Percentiles rank a stretch among this genome's conserved stretches.
phyloP scores from a whole-genome alignment of 306 rosid species.

The Cucurbita ficifolia region DNA sequence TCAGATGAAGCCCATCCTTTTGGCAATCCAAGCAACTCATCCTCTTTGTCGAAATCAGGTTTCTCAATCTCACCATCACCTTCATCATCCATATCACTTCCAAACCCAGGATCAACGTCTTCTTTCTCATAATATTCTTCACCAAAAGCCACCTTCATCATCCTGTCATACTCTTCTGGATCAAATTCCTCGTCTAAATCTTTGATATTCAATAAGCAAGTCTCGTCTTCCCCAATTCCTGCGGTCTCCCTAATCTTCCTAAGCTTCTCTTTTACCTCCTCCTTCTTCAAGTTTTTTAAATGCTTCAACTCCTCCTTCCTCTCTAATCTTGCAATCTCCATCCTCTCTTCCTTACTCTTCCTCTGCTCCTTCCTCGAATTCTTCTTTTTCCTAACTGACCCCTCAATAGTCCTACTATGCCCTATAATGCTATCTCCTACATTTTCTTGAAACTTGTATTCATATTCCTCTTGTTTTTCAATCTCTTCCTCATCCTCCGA shows the following conservation, averaged over 20 bases:
- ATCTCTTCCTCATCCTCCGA: slow-evolving; percentile 61
- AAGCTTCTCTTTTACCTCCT: slow-evolving; percentile 64
- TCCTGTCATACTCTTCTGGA: slow-evolving; percentile 68
- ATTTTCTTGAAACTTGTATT: slow-evolving; percentile 69
- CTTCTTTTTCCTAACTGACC: slow-evolving; percentile 72
- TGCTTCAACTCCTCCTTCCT: slow-evolving; percentile 86
- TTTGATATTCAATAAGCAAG: slow-evolving; percentile 29
- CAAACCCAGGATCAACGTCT: slow-evolving; percentile 41
- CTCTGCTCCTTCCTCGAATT: slow-evolving; percentile 74
- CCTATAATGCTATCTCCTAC: slow-evolving; percentile 61
- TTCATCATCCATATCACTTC: slow-evolving; percentile 27
- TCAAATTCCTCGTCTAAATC: slow-evolving; percentile 78
- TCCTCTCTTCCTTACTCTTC: slow-evolving; percentile 77
- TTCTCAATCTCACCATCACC: slow-evolving; percentile 40
- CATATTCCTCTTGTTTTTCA: slow-evolving; percentile 69
- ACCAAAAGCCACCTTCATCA: slow-evolving; percentile 68
- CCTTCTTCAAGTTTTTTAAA: slow-evolving; percentile 79
- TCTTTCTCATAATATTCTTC: slow-evolving; percentile 51
- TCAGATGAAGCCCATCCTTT: slow-evolving; percentile 48
- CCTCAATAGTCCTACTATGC: slow-evolving; percentile 57
- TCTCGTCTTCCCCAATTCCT: slow-evolving; percentile 48
- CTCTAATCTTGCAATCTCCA: slow-evolving; percentile 61
- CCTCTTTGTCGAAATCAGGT: slow-evolving; percentile 78
- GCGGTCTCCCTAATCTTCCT: slow-evolving; percentile 55
- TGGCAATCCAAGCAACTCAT: slow-evolving; percentile 71